Conservation (phyloP, 2,329 filamentous ascomycete species). For the Monilinia fructicola region DNA sequence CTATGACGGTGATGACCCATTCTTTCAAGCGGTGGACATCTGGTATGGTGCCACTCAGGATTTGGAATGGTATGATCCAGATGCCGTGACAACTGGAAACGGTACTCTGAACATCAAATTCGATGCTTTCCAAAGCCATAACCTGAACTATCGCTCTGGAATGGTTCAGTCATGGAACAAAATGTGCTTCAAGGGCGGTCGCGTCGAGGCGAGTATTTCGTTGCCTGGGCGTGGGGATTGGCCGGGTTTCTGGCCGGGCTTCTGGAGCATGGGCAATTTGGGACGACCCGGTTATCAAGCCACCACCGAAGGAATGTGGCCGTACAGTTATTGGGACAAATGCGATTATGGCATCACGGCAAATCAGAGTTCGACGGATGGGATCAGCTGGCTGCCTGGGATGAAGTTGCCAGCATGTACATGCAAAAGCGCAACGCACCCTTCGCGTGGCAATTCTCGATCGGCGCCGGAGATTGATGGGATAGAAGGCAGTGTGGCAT, state of each 20-base stretch:
- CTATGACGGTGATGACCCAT: constrained; percentile 69
- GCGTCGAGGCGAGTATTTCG: constrained; percentile 68
- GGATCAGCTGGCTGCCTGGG: constrained; percentile 65
- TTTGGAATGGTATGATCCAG: constrained; percentile 70
- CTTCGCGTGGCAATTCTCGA: constrained; percentile 62
- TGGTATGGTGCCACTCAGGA: constrained; percentile 73
- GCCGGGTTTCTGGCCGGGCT: constrained; percentile 71
- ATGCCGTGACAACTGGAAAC: constrained; percentile 61
- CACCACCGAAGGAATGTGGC: constrained; percentile 72
- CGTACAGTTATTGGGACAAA: constrained; percentile 67
- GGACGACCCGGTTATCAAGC: constrained; percentile 67
- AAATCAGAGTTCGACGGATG: constrained; percentile 68
- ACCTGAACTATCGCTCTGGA: constrained; percentile 66
- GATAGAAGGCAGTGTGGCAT: constrained; percentile 60
- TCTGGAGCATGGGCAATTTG: constrained; percentile 75
- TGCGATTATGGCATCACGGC: constrained; percentile 71
- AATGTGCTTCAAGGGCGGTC: constrained; percentile 69
- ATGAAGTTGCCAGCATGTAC: constrained; percentile 70
- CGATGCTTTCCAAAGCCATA: constrained; percentile 64
- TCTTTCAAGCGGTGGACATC: constrained; percentile 64
- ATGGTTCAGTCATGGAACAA: constrained; percentile 76
- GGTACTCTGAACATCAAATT: constrained; percentile 65
- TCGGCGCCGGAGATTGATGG: constrained; percentile 72
- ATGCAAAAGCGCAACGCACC: constrained; percentile 63
- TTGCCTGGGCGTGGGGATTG: constrained; percentile 66